These are phyloP conservation scores for Petrea volubilis DNA, from an alignment of 257 asterid species.

Conservation along the genomic window DNA sequence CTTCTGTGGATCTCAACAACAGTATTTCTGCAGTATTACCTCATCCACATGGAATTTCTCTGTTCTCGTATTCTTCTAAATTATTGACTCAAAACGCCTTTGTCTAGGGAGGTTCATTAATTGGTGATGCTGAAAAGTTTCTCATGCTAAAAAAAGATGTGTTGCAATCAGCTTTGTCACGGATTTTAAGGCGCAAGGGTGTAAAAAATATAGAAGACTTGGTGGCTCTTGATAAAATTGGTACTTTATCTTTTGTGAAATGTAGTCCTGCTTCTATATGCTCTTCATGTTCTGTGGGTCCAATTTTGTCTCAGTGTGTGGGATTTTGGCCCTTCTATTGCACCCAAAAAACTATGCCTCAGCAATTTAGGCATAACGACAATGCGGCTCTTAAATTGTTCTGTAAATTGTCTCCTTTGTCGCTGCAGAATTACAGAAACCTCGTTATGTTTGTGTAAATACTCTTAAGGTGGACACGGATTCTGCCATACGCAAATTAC, in stretches of 20 bases:
- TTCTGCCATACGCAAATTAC: slow-evolving; percentile 55
- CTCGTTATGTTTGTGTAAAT: slow-evolving; percentile 93
- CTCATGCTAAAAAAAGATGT: slow-evolving; percentile 57
- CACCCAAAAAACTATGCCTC: slow-evolving; percentile 3
- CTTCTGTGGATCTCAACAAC: neutral
- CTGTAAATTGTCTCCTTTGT: neutral
- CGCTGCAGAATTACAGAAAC: slow-evolving; percentile 69
- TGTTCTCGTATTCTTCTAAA: slow-evolving; percentile 11
- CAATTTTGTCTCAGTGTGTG: neutral
- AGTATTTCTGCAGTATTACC: neutral
- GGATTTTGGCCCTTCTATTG: neutral
- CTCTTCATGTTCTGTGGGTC: neutral
- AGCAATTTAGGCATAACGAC: neutral
- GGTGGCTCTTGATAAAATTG: slow-evolving; percentile 55
- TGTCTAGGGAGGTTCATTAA: slow-evolving; percentile 54
- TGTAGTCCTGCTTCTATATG: neutral
- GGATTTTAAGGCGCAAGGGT: slow-evolving; percentile 50
- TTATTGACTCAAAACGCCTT: neutral
- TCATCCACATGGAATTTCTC: slow-evolving; percentile 13
- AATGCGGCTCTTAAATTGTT: neutral
- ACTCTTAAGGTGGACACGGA: slow-evolving; percentile 71
- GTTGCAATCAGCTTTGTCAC: slow-evolving; percentile 58
- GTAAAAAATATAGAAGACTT: slow-evolving; percentile 60
- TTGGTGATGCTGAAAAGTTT: slow-evolving; percentile 90
- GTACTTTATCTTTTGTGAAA: slow-evolving; percentile 31